Conservation (phyloP, 2,329 filamentous ascomycete genomes). For the Colletotrichum chlorophyti region DNA sequence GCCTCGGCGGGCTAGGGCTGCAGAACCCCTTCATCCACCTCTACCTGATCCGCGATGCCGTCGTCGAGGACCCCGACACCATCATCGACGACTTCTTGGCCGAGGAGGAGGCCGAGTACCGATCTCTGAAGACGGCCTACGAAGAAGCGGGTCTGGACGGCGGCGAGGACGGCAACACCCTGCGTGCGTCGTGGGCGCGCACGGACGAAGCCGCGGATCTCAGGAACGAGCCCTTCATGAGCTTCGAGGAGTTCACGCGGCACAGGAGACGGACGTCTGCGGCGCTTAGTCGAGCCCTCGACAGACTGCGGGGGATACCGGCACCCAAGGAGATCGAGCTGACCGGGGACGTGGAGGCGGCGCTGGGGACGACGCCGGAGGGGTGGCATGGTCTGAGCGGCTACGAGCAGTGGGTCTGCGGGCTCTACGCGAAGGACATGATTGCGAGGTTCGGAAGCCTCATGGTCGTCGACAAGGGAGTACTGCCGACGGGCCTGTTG, state of each 20-base stretch:
- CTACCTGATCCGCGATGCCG: conserved; percentile 34
- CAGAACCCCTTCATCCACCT: conserved; percentile 41
- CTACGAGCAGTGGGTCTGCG: conserved; percentile 46
- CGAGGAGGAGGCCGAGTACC: conserved; percentile 42
- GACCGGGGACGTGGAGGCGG: conserved; percentile 30
- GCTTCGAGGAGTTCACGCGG: conserved; percentile 44
- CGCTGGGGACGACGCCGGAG: conserved; percentile 29
- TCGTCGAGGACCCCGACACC: conserved; percentile 33
- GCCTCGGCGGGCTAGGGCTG: conserved; percentile 47
- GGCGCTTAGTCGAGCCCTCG: conserved; percentile 36
- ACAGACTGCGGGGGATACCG: conserved; percentile 37
- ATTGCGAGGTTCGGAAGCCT: conserved; percentile 46
- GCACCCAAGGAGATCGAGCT: conserved; percentile 34
- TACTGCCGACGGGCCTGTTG: conserved; percentile 48
- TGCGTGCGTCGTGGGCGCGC: not conserved
- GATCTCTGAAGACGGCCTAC: conserved; percentile 39
- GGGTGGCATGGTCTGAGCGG: conserved; percentile 21
- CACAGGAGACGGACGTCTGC: conserved; percentile 41
- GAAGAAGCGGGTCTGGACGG: conserved; percentile 31
- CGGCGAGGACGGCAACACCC: not conserved
- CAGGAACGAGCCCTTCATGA: conserved; percentile 41
- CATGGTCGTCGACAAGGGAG: conserved; percentile 44
- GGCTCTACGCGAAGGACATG: conserved; percentile 46
- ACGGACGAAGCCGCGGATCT: conserved; percentile 26
- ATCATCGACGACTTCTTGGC: conserved; percentile 37